phyloP scores from a whole-genome alignment of 2,329 filamentous ascomycete genomes.

The Metarhizium guizhouense region DNA sequence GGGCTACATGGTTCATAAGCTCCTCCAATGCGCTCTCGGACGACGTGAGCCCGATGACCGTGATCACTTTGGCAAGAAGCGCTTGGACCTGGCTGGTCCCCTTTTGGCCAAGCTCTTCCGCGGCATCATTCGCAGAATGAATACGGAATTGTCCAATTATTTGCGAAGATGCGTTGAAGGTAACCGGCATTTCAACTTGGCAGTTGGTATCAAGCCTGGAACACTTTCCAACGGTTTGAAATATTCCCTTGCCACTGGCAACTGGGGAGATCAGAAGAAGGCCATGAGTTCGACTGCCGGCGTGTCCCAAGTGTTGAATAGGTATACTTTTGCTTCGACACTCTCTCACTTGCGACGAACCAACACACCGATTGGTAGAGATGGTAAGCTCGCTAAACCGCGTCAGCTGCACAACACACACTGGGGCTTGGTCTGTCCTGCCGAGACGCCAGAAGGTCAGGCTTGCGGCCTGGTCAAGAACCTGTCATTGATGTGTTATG shows the following conservation, averaged over 20 bases:
- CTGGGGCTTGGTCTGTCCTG: constrained; percentile 94
- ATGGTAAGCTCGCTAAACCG: constrained; percentile 96
- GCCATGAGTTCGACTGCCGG: constrained; percentile 89
- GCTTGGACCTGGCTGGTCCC: constrained; percentile 87
- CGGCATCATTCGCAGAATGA: constrained; percentile 81
- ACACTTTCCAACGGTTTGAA: constrained; percentile 91
- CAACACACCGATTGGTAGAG: constrained; percentile 94
- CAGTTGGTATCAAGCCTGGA: constrained; percentile 80
- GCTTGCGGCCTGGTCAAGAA: constrained; percentile 99
- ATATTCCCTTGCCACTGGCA: constrained; percentile 93
- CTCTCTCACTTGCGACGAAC: constrained; percentile 94
- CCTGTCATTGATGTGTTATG: constrained; percentile 93
- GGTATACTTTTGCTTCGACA: constrained; percentile 95
- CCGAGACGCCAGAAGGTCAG: constrained; percentile 95
- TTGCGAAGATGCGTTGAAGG: constrained; percentile 87
- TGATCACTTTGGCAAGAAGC: constrained; percentile 99
- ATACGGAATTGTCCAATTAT: constrained; percentile 82
- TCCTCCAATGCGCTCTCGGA: constrained; percentile 87
- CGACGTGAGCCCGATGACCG: constrained; percentile 92
- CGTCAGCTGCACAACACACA: constrained; percentile 97
- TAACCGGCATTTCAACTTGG: constrained; percentile 81
- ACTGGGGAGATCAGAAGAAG: constrained; percentile 99
- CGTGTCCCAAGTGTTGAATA: constrained; percentile 95
- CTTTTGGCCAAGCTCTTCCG: constrained; percentile 95
- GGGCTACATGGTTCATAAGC: constrained; percentile 96